These are phyloP conservation scores for Nemania sp. DNA, from an alignment of 2,329 filamentous ascomycete species.

Conservation along the genomic window DNA sequence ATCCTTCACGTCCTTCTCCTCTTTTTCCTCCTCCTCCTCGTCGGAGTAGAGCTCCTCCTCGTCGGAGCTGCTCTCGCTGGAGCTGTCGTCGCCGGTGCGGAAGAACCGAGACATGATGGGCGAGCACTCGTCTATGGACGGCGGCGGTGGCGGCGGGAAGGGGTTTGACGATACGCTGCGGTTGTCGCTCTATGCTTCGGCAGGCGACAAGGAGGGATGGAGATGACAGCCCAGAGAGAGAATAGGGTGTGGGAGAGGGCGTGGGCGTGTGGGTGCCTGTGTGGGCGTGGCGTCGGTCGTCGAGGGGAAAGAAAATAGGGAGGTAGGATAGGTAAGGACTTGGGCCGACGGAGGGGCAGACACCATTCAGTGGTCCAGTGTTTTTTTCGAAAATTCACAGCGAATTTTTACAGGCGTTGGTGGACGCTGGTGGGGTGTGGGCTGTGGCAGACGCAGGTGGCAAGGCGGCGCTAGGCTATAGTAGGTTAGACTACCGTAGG, in stretches of 20 bases:
- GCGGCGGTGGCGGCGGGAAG: too few relatives aligned
- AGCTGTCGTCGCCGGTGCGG: conserved; percentile 89
- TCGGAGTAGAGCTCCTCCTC: conserved; percentile 93
- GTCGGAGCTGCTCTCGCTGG: conserved; percentile 91
- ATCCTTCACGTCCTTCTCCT: conserved; percentile 57
- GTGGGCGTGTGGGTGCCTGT: not conserved
- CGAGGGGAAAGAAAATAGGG: too few relatives aligned
- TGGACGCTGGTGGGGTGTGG: conserved; percentile 35
- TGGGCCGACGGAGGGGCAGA: conserved; percentile 37
- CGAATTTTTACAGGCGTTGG: conserved; percentile 39
- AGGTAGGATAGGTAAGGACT: conserved; percentile 17
- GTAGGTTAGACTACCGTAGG: too few relatives aligned
- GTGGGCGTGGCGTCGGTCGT: conserved; percentile 21
- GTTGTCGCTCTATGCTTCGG: conserved; percentile 1
- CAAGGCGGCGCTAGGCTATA: not conserved
- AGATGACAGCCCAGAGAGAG: conserved; percentile 13
- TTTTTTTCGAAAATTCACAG: conserved; percentile 39
- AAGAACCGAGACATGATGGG: conserved; percentile 93
- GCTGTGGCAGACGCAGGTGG: conserved; percentile 8
- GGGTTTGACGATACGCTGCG: not conserved
- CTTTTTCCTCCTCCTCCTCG: conserved; percentile 65
- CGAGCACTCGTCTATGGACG: conserved; percentile 28
- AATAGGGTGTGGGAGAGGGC: not conserved
- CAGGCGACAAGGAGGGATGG: conserved; percentile 5
- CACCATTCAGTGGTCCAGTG: conserved; percentile 24